Percentiles rank a stretch among this genome's conserved stretches.
phyloP scores from a whole-genome alignment of 2,329 filamentous ascomycete species.

The Phaeosphaeriaceae sp. region DNA sequence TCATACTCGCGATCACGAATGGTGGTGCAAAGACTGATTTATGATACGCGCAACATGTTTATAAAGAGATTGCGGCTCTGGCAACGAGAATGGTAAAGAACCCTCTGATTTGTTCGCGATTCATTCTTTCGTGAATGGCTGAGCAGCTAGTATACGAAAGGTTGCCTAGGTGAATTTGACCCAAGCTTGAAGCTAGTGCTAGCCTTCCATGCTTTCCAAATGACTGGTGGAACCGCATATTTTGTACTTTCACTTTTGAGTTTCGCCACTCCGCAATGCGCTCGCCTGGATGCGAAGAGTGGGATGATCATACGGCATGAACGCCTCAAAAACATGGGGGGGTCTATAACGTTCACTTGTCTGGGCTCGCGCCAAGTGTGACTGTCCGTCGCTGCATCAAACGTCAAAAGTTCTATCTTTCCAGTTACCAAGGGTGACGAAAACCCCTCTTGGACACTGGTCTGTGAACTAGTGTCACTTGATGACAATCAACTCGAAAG shows the following conservation, averaged over 20 bases:
- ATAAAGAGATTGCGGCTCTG: background rate
- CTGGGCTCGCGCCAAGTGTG: too few relatives aligned
- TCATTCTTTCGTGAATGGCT: background rate
- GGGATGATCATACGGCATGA: too few relatives aligned
- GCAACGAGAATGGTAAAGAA: background rate
- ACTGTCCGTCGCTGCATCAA: too few relatives aligned
- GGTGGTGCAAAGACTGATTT: too few relatives aligned
- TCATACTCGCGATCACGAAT: too few relatives aligned
- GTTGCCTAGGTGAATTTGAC: background rate
- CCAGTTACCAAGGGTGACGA: background rate
- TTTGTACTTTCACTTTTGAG: background rate
- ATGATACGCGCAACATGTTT: too few relatives aligned
- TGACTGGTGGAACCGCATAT: background rate
- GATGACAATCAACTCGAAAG: background rate
- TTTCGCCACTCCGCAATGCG: background rate
- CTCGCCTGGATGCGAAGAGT: too few relatives aligned
- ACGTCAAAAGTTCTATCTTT: background rate
- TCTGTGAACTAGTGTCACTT: background rate
- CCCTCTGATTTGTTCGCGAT: background rate
- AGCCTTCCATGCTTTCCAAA: background rate
- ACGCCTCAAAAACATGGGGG: too few relatives aligned
- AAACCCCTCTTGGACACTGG: background rate
- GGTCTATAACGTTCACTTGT: too few relatives aligned
- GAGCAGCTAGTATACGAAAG: background rate
- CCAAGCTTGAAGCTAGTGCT: background rate